These are phyloP conservation scores for Penicillium brasilianum DNA, from an alignment of 2,329 filamentous ascomycete species.

Conservation along the genomic window DNA sequence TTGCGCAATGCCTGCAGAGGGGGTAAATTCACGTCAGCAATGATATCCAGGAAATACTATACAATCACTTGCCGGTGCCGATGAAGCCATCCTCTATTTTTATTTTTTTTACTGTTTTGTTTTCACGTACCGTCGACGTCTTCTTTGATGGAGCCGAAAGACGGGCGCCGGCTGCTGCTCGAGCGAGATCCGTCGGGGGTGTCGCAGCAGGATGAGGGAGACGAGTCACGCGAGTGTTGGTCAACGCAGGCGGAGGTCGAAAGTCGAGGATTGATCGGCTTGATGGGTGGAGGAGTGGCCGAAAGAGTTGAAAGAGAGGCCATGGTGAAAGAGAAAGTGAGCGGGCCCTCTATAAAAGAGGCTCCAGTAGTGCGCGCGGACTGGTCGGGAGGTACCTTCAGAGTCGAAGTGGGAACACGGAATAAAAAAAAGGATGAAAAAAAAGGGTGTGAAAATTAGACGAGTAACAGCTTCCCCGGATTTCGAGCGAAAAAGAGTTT, in stretches of 20 bases:
- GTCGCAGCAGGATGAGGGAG: conserved; percentile 41
- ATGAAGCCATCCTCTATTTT: background rate
- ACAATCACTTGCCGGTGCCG: background rate
- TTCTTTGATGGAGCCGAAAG: conserved; percentile 52
- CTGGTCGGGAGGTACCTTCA: conserved; percentile 15
- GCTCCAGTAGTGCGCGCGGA: conserved; percentile 13
- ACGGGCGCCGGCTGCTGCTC: conserved; percentile 47
- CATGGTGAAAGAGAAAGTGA: conserved; percentile 33
- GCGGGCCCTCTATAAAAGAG: conserved; percentile 36
- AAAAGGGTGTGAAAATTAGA: conserved; percentile 23
- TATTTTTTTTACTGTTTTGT: too few relatives aligned
- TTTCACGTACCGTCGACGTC: conserved; percentile 45
- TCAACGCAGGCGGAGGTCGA: conserved; percentile 30
- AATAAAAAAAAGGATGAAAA: conserved; percentile 12
- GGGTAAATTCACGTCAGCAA: conserved; percentile 16
- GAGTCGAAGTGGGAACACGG: conserved; percentile 15
- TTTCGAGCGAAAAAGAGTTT: conserved; percentile 31
- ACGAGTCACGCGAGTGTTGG: conserved; percentile 38
- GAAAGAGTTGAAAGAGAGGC: conserved; percentile 33
- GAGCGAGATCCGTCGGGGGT: conserved; percentile 45
- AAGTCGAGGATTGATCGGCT: conserved; percentile 33
- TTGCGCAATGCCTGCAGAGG: conserved; percentile 46
- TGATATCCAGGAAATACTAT: background rate
- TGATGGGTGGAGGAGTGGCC: conserved; percentile 28
- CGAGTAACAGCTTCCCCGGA: conserved; percentile 38